Base-by-base conservation (phyloP, 441 rosid genomes). In the Daphne laureola region DNA sequence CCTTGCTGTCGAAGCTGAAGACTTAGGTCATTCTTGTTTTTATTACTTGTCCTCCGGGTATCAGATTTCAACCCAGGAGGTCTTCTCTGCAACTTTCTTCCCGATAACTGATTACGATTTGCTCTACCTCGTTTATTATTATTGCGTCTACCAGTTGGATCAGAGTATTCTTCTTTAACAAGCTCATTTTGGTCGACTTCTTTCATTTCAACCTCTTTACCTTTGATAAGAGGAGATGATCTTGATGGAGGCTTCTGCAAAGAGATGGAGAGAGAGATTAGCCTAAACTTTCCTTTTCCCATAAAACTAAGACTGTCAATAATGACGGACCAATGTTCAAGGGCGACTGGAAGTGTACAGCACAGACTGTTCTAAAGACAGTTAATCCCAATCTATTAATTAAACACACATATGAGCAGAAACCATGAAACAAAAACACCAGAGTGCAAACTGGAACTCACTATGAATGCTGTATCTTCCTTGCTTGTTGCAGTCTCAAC, bases 181-280 rank as follows among this genome's bases (percentile, higher is more conserved):
- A 54, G 35, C 36, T 63, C 69, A 2, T 59, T 69, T 52, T 49
- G 78, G 44, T 67, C 74, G 42, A 57, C 49, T 58, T 61, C 82
- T 62, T 66, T 73, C 2, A 68, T 51, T 36, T 53, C 76, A 51
- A 51, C 57, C 59, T 76, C 78, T 71, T 79, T 78, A 63, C 57
- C 70, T 72, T 78, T 74, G 35, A 62, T 67, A 40, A 61, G 49
- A 27, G 72, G 71, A 46, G 82, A 72, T 67, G 55, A 73, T 46
- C 74, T 77, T 43, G 84, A 72, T 60, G 88, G 74, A 67, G 77
- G 70, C 71, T 78, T 82, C 98, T 90, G 85, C 68, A 71, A 16
- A 56, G 16, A 27, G 50, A n/a, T n/a, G n/a, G n/a, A n/a, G n/a
- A n/a, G n/a, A 18, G 25, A 26, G 13, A n/a, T 35, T 18, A 62